Base-by-base conservation (phyloP, 345 rosid genomes). In the Moricandia arvensis region DNA sequence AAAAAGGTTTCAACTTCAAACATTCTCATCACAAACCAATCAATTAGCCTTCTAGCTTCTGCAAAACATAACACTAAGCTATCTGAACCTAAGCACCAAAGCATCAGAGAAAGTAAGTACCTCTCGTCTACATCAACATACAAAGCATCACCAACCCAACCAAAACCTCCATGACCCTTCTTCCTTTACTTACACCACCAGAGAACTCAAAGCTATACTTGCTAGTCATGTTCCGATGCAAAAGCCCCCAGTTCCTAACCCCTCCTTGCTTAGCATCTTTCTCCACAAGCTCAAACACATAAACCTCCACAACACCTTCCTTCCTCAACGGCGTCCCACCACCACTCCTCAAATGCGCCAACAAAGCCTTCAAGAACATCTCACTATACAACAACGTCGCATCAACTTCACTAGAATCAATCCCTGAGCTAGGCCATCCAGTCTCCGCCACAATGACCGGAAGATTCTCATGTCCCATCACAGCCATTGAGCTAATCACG, bases 391-490 rank as follows among this genome's bases (percentile, higher is more conserved):
- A 59, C 69, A 74, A 76, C 1, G 86, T 89, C 4, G 98, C 98
- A 11, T 94, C 97, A 5, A 86, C 84, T 81, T 94, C 98, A 6
- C 77, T 55, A 0, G 67, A 68, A 10, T 88, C 94, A 0, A 74
- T 75, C 8, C 89, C 88, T 0, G 91, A 82, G 81, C 91, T 87
- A 30, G 98, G 97, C 97, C 98, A 94, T 1, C 98, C 98, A 0
- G 97, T 94, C 79, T 94, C 95, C 5, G 96, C 89, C 62, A 94
- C 95, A 0, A 94, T 16, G n/a, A 94, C 55, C 0, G 92, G 98
- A 5, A 89, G 71, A 59, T 82, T 88, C 91, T 87, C 90, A 58
- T 90, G 87, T 1, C 98, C 98, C 3, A 87, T 85, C 0, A 91
- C 93, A 4, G 91, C 93, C 87, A 94, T 83, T 1, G 97, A 84